Percentiles rank a stretch among this genome's conserved stretches.
Conservation (phyloP, 768 basidiomycete genomes). For the Cystobasidium onofrii region DNA sequence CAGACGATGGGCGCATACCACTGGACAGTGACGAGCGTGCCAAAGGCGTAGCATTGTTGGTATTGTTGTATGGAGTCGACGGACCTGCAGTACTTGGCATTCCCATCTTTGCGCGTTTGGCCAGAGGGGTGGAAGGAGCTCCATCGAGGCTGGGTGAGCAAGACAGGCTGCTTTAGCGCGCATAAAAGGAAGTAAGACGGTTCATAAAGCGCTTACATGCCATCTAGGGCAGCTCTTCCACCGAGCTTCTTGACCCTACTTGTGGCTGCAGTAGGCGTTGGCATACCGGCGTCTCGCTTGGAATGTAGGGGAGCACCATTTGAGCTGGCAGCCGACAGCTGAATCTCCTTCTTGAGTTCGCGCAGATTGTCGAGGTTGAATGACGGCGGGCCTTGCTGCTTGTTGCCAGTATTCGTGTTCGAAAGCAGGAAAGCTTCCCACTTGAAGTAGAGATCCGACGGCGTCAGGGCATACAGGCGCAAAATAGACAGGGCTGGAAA, state of each 20-base stretch:
- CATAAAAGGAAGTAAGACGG: no score
- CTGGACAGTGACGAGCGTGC: background rate
- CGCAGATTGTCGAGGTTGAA: slow-evolving; percentile 44
- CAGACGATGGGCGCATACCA: background rate
- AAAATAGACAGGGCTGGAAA: slow-evolving; percentile 48
- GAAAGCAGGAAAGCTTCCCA: slow-evolving; percentile 50
- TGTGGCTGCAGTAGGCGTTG: slow-evolving; percentile 33
- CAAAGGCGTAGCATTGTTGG: slow-evolving; percentile 27
- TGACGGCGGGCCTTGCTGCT: slow-evolving; percentile 5
- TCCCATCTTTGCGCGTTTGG: slow-evolving; percentile 20
- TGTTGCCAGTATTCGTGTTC: slow-evolving; percentile 26
- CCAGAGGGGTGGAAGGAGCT: slow-evolving; percentile 22
- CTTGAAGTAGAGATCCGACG: slow-evolving; percentile 48
- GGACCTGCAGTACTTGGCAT: background rate
- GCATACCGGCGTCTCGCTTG: background rate
- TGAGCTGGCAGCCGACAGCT: slow-evolving; percentile 40
- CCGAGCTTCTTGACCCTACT: slow-evolving; percentile 38
- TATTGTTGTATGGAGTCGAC: background rate
- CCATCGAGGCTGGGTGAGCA: slow-evolving; percentile 25
- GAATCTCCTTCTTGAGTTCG: slow-evolving; percentile 46
- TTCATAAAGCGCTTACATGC: slow-evolving; percentile 42
- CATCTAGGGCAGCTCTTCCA: slow-evolving; percentile 33
- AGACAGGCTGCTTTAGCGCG: background rate
- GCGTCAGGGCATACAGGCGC: slow-evolving; percentile 46
- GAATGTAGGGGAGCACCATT: background rate